Percentiles rank a stretch among this genome's conserved stretches.
phyloP scores from a whole-genome alignment of 257 asterid genomes.

The Solanum peruvianum region DNA sequence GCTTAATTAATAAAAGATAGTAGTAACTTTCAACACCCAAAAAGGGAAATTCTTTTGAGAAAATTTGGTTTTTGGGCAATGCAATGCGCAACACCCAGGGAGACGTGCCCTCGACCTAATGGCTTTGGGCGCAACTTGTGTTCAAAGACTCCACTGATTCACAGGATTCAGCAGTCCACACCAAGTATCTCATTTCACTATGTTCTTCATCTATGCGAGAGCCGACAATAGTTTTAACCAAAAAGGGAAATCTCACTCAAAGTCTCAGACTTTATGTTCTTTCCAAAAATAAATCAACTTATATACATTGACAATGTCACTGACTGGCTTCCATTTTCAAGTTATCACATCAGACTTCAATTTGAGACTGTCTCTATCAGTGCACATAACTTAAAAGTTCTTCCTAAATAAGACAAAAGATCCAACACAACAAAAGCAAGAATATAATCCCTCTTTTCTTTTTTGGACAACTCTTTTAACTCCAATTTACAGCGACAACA shows the following conservation, averaged over 20 bases:
- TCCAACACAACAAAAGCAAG: neutral
- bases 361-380: neutral
- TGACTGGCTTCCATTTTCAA: neutral
- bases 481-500: neutral
- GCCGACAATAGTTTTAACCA: neutral
- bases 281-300: neutral
- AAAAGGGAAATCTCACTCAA: neutral
- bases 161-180: neutral
- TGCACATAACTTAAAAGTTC: neutral
- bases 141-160: neutral
- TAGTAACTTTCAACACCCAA: neutral
- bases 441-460: neutral
- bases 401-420: neutral
- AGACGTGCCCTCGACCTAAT: neutral
- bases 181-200: slow-evolving; percentile 19
- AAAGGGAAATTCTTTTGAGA: neutral
- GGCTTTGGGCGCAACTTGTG: neutral
- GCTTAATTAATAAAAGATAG: neutral
- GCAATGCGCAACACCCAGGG: neutral
- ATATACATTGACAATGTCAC: neutral
- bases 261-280: neutral
- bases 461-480: too few species aligned
- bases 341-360: neutral
- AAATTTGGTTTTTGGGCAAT: neutral
- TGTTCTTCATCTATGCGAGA: slow-evolving; percentile 38